phyloP scores from a whole-genome alignment of 176 grass and related monocot species.

The Carex myosuroides region DNA sequence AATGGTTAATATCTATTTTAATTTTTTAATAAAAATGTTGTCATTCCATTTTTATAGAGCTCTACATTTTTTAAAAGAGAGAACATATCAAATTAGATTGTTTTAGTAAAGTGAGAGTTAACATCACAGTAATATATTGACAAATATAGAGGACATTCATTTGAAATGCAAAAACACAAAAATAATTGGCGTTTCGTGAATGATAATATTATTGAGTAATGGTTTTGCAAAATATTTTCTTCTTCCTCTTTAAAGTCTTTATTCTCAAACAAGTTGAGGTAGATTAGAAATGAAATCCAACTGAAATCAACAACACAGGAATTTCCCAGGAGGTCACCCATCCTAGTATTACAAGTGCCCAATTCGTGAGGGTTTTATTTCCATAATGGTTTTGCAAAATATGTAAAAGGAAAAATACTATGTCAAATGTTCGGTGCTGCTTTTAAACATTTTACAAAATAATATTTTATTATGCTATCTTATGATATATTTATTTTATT shows the following conservation, averaged over 20 bases:
- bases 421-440: too few species aligned
- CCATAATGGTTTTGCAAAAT: too few species aligned
- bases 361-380: too few species aligned
- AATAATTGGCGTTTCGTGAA: neutral
- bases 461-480: neutral
- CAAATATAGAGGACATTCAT: neutral
- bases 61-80: neutral
- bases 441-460: too few species aligned
- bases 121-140: neutral
- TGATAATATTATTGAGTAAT: neutral
- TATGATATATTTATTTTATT: neutral
- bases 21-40: neutral
- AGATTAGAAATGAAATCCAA: too few species aligned
- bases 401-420: too few species aligned
- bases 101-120: neutral
- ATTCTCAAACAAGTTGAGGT: too few species aligned
- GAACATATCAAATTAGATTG: neutral
- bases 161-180: neutral
- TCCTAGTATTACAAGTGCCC: too few species aligned
- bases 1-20: neutral
- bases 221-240: neutral
- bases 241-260: too few species aligned
- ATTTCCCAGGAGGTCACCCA: too few species aligned
- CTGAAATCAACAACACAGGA: too few species aligned
- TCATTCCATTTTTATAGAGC: neutral